Evolutionary conservation across 1,284 basidiomycete species (phyloP).

Genomic region (Grifola frondosa): DNA sequence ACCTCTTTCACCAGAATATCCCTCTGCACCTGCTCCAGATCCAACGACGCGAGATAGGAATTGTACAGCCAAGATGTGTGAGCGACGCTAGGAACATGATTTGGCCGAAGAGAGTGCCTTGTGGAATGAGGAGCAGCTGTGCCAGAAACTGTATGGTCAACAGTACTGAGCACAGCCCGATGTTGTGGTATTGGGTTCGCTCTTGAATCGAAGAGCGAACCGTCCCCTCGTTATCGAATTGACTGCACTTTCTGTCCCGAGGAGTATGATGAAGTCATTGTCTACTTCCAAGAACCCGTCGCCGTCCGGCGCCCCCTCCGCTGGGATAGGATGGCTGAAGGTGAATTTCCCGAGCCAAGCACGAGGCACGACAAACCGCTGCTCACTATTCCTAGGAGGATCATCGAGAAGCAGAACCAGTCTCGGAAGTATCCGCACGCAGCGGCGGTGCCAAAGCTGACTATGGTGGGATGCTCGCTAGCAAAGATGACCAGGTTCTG

Average conservation of each 20-base stretch:
- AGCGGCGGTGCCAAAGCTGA: slow-evolving; percentile 1
- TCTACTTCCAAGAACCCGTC: slow-evolving; percentile 7
- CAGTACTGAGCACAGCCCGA: slow-evolving; percentile 3
- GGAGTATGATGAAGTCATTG: slow-evolving; percentile 3
- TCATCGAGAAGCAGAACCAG: slow-evolving; percentile 19
- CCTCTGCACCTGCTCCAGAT: slow-evolving; percentile 5
- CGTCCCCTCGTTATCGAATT: slow-evolving; percentile 6
- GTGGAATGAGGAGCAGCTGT: slow-evolving; percentile 14
- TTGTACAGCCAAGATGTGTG: slow-evolving; percentile 14
- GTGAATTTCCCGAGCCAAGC: slow-evolving; percentile 15
- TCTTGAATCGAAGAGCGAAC: slow-evolving; percentile 5
- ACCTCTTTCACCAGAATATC: slow-evolving; percentile 7
- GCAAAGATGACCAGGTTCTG: neutral
- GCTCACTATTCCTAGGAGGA: slow-evolving; percentile 13
- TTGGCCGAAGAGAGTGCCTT: slow-evolving; percentile 13
- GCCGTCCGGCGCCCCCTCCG: slow-evolving; percentile 6
- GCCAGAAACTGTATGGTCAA: slow-evolving; percentile 11
- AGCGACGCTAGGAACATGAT: slow-evolving; percentile 14
- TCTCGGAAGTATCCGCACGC: slow-evolving; percentile 10
- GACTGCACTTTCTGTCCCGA: slow-evolving; percentile 7
- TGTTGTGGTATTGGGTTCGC: neutral
- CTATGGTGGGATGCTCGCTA: neutral
- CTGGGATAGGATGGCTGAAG: slow-evolving; percentile 14
- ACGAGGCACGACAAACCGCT: slow-evolving; percentile 14
- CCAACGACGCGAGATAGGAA: slow-evolving; percentile 6